Base-by-base conservation (phyloP, 108 stramenopile genomes). In the Epithemia pelagica region DNA sequence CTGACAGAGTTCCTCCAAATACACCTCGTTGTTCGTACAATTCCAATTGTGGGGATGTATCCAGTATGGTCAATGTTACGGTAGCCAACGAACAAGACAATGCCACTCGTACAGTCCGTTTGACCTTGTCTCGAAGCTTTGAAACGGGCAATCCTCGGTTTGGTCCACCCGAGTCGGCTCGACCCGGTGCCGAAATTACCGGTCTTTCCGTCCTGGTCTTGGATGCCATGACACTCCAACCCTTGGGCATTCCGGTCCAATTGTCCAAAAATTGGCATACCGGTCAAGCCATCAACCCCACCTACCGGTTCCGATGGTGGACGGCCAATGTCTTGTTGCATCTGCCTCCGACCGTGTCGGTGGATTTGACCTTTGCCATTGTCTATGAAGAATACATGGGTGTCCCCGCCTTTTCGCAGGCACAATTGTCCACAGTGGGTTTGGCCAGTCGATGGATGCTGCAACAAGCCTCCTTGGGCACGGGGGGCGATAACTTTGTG, bases 361-460 rank as follows among this genome's bases (percentile, higher is more conserved):
- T 65, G 15, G 29, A 31, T 28, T 32, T 65, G 64, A 32, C 30
- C 32, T 65, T 65, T 22, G 33, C 30, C 20, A 52, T 65, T 31
- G 52, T 54, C 2, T 65, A 65, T 54, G 64, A 65, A 54, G 22
- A 65, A 54, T 65, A 54, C 64, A 32, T n/a, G 2, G 64, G 64
- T 2, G 64, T 65, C 37, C 20, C 31, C 22, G 64, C 64, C 0
- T 65, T 52, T 52, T 65, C 64, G 30, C 64, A 65, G n/a, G 37
- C 64, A 21, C 64, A 65, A 54, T 32, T 65, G 5, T 46, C 32
- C n/a, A 65, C 32, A 8, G 64, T 65, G 2, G 64, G 64, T 2
- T 65, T 32, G 20, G 27, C 53, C 64, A 54, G 32, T 65, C 30
- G 33, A 21, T 65, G 64, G 64, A n/a, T 65, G 7, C 51, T 29